Base-by-base conservation (phyloP, 1,284 basidiomycete genomes). In the Sporisorium iseilematis-ciliati region DNA sequence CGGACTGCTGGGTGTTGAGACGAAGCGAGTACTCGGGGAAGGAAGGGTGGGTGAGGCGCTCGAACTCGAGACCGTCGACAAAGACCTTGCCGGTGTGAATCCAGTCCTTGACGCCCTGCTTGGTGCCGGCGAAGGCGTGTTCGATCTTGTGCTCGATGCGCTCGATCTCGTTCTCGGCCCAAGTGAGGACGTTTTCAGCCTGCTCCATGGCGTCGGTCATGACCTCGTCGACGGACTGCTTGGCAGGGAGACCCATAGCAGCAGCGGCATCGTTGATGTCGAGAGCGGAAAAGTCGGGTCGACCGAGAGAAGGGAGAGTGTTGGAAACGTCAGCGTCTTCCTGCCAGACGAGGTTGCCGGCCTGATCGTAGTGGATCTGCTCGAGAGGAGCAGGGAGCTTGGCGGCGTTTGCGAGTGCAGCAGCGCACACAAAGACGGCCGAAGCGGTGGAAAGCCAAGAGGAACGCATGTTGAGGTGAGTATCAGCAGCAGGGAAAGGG, bases 1-100 rank as follows among this genome's bases (percentile, higher is more conserved):
- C 65, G 48, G 65, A 57, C 53, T 72, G 53, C 56, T 72, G 53
- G 20, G 67, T 46, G 55, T 56, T 61, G 18, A 94, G 86, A 74
- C 93, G 88, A 16, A 95, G 88, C 63, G 89, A 88, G 85, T 95
- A 90, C 25, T 89, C 84, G 16, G 88, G 87, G 85, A 94, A 92
- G 7, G 88, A 87, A n/a, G 91, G 88, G 82, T 93, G 91, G 4
- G 89, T 89, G 33, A 95, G 88, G 48, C 91, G 88, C 82, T 93
- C 91, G 83, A 92, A 53, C 46, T 64, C 59, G 64, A 61, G 62
- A 14, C 74, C 59, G 52, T 62, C 53, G 21, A 74, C 56, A 18
- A 87, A 89, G 82, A 82, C 92, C 78, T 65, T 73, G 58, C 75
- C 78, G 33, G 77, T 69, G 67, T 75, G 62, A 49, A 79, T 63